phyloP scores from a whole-genome alignment of 2,329 filamentous ascomycete genomes.

The Xylaria sp. region DNA sequence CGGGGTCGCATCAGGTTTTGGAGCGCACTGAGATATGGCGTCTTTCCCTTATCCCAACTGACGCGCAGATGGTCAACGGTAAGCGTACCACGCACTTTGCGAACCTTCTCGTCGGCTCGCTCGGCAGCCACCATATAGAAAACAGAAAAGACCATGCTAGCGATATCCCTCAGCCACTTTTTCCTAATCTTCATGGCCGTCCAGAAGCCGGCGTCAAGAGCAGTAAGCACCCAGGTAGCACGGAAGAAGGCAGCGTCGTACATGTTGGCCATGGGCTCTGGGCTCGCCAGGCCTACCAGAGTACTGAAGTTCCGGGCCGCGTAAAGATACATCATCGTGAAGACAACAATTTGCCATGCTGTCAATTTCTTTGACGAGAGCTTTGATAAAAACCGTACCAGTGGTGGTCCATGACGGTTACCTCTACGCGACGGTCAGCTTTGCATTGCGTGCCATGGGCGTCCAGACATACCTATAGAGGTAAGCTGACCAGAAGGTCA shows the following conservation, averaged over 20 bases:
- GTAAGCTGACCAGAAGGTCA: slow-evolving; percentile 92
- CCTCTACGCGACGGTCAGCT: slow-evolving; percentile 66
- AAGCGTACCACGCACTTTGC: slow-evolving; percentile 85
- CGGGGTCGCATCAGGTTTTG: slow-evolving; percentile 79
- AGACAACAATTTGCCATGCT: slow-evolving; percentile 87
- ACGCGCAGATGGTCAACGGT: slow-evolving; percentile 92
- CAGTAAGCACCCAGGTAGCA: slow-evolving; percentile 96
- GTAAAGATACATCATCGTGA: slow-evolving; percentile 92
- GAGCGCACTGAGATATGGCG: slow-evolving; percentile 82
- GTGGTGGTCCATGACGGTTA: slow-evolving; percentile 86
- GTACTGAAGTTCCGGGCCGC: slow-evolving; percentile 93
- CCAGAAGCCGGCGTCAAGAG: slow-evolving; percentile 96
- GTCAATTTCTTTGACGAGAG: slow-evolving; percentile 78
- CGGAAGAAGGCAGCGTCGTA: slow-evolving; percentile 94
- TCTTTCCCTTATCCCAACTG: slow-evolving; percentile 94
- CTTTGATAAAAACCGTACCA: slow-evolving; percentile 75
- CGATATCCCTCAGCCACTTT: slow-evolving; percentile 83
- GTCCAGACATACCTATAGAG: slow-evolving; percentile 69
- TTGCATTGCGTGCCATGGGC: slow-evolving; percentile 15
- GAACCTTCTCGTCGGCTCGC: slow-evolving; percentile 94
- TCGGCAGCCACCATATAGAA: slow-evolving; percentile 96
- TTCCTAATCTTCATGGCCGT: slow-evolving; percentile 90
- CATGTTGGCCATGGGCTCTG: slow-evolving; percentile 92
- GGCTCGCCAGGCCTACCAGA: slow-evolving; percentile 87
- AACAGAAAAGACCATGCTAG: slow-evolving; percentile 83